Evolutionary conservation across 2,329 filamentous ascomycete species (phyloP).

Genomic region (Fusarium virguliforme): DNA sequence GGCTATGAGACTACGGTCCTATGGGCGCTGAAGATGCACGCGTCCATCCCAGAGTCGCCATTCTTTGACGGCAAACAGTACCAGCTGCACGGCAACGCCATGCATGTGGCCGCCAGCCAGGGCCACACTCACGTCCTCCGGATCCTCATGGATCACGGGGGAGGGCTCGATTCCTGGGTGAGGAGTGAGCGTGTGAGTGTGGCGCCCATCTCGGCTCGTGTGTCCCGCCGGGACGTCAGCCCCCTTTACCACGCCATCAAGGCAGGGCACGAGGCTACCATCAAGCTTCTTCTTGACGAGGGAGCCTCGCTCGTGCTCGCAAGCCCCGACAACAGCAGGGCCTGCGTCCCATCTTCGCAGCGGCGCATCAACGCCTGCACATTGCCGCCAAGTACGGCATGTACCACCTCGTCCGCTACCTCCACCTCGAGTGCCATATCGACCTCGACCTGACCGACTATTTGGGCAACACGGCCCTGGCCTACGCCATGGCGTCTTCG

Average conservation of each 20-base stretch:
- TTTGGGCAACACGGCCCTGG: neutral
- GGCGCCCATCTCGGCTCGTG: neutral
- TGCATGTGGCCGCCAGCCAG: slow-evolving; percentile 5
- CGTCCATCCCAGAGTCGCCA: neutral
- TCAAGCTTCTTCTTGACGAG: neutral
- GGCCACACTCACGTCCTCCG: neutral
- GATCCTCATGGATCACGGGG: neutral
- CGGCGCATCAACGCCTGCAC: neutral
- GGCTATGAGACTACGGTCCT: neutral
- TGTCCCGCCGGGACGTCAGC: neutral
- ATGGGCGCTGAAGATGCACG: neutral
- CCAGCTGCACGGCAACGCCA: neutral
- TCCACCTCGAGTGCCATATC: neutral
- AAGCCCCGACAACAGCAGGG: neutral
- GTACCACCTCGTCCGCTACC: neutral
- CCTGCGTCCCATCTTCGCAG: neutral
- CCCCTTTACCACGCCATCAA: slow-evolving; percentile 3
- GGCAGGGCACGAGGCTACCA: neutral
- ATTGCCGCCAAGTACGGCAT: slow-evolving; percentile 1
- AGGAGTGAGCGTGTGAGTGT: neutral
- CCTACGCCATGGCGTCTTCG: neutral
- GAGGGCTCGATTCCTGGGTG: neutral
- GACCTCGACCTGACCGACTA: neutral
- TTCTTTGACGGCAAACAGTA: neutral
- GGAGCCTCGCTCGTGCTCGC: neutral